Evolutionary conservation across 495 filamentous ascomycete genomes (phyloP).

Genomic region (Aspergillus taichungensis): DNA sequence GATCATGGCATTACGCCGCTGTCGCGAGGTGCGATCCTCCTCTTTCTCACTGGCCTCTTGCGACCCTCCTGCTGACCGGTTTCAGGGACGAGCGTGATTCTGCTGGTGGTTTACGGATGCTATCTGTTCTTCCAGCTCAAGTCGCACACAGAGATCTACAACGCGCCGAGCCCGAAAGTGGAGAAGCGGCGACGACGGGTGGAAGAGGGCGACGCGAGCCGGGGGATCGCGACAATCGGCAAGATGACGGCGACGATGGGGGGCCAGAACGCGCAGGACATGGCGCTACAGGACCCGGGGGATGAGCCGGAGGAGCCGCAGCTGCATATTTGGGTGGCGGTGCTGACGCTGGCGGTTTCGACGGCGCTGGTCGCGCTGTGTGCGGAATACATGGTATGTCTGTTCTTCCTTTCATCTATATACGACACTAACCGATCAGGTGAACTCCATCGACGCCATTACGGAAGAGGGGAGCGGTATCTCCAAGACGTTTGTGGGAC

Average conservation of each 20-base stretch:
- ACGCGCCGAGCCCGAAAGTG: constrained; percentile 59
- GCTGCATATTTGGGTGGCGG: constrained; percentile 57
- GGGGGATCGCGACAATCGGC: constrained; percentile 53
- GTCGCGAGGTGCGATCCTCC: constrained; percentile 27
- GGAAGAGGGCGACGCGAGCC: constrained; percentile 49
- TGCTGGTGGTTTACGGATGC: constrained; percentile 66
- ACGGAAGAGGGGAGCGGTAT: constrained; percentile 43
- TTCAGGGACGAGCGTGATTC: constrained; percentile 58
- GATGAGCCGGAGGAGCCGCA: constrained; percentile 66
- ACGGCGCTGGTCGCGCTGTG: constrained; percentile 81
- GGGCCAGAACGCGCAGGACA: constrained; percentile 34
- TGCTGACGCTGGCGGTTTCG: constrained; percentile 58
- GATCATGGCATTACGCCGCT: constrained; percentile 19
- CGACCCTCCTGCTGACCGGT: neutral
- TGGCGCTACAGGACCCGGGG: constrained; percentile 36
- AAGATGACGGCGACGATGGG: constrained; percentile 38
- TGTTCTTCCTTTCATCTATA: neutral
- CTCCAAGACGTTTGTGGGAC: constrained; percentile 68
- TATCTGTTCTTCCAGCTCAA: constrained; percentile 80
- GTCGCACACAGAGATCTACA: constrained; percentile 68
- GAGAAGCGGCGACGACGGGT: constrained; percentile 44
- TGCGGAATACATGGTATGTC: constrained; percentile 71
- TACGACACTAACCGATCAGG: constrained; percentile 9
- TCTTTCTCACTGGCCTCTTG: neutral
- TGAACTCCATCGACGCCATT: constrained; percentile 64